Percentiles rank a stretch among this genome's conserved stretches.
These are phyloP conservation scores for Chlorella ohadii DNA, from an alignment of 139 green algal genomes.

Conservation along the genomic window DNA sequence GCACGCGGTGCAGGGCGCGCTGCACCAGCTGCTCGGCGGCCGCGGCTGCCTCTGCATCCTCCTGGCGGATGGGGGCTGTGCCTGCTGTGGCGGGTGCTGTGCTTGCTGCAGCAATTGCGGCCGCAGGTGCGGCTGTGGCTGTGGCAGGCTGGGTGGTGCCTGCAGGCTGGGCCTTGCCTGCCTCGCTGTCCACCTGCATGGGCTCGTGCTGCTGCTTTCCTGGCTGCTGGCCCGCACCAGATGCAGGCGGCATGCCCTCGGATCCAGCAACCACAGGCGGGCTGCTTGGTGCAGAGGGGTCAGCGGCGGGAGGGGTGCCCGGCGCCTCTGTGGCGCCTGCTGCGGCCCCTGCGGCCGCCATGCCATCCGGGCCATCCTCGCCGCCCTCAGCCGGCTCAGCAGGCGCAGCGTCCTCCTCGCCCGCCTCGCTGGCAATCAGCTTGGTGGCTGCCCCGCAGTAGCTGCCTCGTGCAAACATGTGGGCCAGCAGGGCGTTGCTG, in stretches of 20 bases:
- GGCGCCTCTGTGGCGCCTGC: neutral
- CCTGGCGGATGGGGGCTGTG: neutral
- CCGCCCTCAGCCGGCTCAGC: neutral
- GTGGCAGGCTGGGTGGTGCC: neutral
- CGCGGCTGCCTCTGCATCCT: slow-evolving; percentile 7
- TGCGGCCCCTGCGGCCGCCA: neutral
- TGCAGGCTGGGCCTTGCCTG: neutral
- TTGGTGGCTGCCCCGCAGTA: slow-evolving; percentile 24
- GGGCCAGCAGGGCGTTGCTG: neutral
- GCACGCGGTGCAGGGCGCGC: neutral
- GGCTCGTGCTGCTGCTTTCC: neutral
- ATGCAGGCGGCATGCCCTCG: neutral
- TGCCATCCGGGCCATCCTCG: too few relatives aligned
- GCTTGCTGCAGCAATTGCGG: neutral
- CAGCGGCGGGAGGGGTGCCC: neutral
- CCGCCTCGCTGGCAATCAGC: neutral
- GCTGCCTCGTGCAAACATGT: slow-evolving; percentile 16
- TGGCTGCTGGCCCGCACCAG: neutral
- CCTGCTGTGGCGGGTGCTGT: too few relatives aligned
- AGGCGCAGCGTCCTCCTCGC: too few relatives aligned
- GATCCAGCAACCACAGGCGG: neutral
- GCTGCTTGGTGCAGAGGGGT: neutral
- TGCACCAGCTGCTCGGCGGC: neutral
- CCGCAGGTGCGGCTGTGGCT: neutral
- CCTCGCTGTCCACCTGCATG: neutral